Evolutionary conservation across 192 early-diverging fungal genomes (phyloP).

Genomic region (Allomyces macrogynus): DNA sequence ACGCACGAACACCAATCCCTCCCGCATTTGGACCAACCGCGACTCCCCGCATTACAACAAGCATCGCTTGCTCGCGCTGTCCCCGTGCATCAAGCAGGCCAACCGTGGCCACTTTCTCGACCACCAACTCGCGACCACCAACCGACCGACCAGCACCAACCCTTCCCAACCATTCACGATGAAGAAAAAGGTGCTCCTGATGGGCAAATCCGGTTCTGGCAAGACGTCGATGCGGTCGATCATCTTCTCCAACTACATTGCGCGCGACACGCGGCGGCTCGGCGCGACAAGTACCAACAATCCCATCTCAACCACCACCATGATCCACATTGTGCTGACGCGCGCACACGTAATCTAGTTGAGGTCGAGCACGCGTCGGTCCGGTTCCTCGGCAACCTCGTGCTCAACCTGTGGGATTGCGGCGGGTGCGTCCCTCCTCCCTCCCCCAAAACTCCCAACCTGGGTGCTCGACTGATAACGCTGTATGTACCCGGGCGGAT

Average conservation of each 20-base stretch:
- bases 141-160: too few relatives aligned
- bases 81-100: too few relatives aligned
- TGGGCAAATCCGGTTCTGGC: slow-evolving; percentile 91
- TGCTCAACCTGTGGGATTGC: slow-evolving; percentile 96
- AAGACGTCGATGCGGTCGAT: slow-evolving; percentile 99
- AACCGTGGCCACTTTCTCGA: too few relatives aligned
- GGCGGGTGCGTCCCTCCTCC: slow-evolving; percentile 31
- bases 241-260: slow-evolving; percentile 95
- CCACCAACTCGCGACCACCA: too few relatives aligned
- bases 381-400: slow-evolving; percentile 81
- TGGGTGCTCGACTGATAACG: too few relatives aligned
- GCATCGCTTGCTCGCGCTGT: too few relatives aligned
- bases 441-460: too few relatives aligned
- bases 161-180: not conserved
- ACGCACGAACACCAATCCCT: too few relatives aligned
- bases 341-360: slow-evolving; percentile 21
- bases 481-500: not conserved
- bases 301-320: not conserved
- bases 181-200: slow-evolving; percentile 67
- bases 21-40: too few relatives aligned
- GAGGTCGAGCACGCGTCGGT: slow-evolving; percentile 96
- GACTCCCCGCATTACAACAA: too few relatives aligned
- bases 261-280: slow-evolving; percentile 77
- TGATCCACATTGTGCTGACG: not conserved
- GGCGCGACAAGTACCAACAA: slow-evolving; percentile 66